These are phyloP conservation scores for Simmondsia chinensis DNA, from an alignment of 148 eudicot genomes.

Conservation along the genomic window DNA sequence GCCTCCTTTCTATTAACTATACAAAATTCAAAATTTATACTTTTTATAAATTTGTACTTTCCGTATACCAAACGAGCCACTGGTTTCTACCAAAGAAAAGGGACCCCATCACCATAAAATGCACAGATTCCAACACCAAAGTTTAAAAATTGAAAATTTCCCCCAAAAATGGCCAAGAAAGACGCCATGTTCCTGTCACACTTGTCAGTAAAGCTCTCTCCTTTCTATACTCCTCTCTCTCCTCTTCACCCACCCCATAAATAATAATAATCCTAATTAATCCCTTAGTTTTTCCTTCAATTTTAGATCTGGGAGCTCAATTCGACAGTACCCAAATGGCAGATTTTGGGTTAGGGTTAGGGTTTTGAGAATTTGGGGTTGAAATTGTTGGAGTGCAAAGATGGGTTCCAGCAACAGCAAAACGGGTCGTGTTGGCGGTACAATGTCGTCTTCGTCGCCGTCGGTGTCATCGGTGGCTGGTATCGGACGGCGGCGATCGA, in stretches of 20 bases:
- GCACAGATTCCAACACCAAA: too few species aligned
- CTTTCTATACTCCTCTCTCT: slow-evolving; percentile 21
- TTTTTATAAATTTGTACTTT: too few species aligned
- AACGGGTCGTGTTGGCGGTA: slow-evolving; percentile 23
- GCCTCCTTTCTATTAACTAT: too few species aligned
- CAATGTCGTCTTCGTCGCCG: slow-evolving; percentile 25
- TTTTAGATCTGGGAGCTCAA: too few species aligned
- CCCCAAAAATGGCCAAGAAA: slow-evolving; percentile 24
- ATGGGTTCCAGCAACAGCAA: slow-evolving; percentile 77
- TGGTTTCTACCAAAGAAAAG: too few species aligned
- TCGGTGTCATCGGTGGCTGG: slow-evolving; percentile 12
- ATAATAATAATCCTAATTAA: too few species aligned
- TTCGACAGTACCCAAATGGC: too few species aligned
- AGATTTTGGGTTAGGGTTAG: too few species aligned
- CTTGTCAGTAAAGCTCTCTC: slow-evolving; percentile 24
- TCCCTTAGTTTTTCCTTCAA: too few species aligned
- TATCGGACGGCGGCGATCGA: slow-evolving; percentile 21
- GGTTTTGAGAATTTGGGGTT: slow-evolving; percentile 10
- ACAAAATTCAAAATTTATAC: too few species aligned
- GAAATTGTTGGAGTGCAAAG: not conserved
- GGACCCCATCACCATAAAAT: too few species aligned
- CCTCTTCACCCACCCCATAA: slow-evolving; percentile 25
- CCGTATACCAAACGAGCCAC: too few species aligned
- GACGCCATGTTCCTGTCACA: slow-evolving; percentile 29
- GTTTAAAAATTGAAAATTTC: not conserved